Base-by-base conservation (phyloP, 371 early-diverging fungal genomes). In the Rhizopus stolonifer region DNA sequence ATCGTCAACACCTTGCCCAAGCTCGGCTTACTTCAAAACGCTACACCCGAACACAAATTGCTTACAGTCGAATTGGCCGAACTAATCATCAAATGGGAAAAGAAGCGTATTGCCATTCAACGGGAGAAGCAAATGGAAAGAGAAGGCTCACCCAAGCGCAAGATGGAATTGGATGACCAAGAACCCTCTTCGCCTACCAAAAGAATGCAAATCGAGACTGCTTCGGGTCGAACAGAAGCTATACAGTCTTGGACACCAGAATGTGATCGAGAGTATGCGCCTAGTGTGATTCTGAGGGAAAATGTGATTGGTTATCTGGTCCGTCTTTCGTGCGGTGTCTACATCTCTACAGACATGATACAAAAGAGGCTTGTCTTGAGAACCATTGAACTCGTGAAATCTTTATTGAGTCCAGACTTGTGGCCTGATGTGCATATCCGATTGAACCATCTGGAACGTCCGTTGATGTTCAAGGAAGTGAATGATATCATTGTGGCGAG, bases 21-120 rank as follows among this genome's bases (percentile, higher is more conserved):
- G 53, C 82, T 99, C 54, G 94, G 94, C n/a, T 66, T 96, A n/a
- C 80, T 93, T 0, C 86, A 87, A 49, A 93, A 81, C 47, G 85
- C 94, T 0, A 92, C 92, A 2, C 76, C 87, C 2, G 99, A 98
- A 58, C 91, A 95, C 9, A 81, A 91, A 46, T 54, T 86, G 0
- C 64, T 98, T 40, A 89, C 96, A 0, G 81, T 96, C 8, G 97
- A 96, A 56, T 76, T 98, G 24, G 81, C 88, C 14, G 93, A 93
- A 24, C 69, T 97, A 45, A 82, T 98, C 22, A 61, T 95, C 19
- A 81, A 81, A 38, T 98, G 99, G 99, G 94, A 97, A 51, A 72
- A 74, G 14, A 77, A 64, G 8, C 79, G 87, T 9, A 56, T 83
- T 1, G 13, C 49, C 15, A 22, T 26, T 46, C 65, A 42, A 56